phyloP scores from a whole-genome alignment of 2,329 filamentous ascomycete genomes.

The Aspergillus ibericus region DNA sequence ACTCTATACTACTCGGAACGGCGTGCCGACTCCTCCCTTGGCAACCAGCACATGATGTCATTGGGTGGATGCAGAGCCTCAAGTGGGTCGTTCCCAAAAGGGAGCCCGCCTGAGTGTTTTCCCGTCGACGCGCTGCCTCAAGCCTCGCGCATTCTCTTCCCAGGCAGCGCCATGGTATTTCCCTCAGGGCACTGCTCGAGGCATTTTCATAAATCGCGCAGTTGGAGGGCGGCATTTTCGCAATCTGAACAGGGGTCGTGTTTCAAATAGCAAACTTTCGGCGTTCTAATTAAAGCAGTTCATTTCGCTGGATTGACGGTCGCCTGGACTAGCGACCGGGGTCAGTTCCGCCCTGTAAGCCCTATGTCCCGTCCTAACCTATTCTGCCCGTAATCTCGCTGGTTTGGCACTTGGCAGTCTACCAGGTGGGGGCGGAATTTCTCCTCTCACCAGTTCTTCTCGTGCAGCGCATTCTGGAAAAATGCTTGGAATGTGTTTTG shows the following conservation, averaged over 20 bases:
- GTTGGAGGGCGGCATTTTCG: background rate
- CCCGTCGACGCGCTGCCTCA: background rate
- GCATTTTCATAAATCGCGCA: background rate
- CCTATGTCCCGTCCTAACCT: background rate
- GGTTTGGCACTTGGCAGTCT: background rate
- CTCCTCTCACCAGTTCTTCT: background rate
- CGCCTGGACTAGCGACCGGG: background rate
- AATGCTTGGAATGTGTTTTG: background rate
- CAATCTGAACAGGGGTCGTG: background rate
- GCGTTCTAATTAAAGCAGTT: background rate
- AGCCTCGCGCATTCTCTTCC: background rate
- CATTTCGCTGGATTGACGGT: background rate
- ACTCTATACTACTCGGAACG: background rate
- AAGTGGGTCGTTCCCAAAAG: background rate
- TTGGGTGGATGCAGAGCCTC: constrained; percentile 5
- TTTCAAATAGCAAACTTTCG: background rate
- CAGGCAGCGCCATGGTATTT: background rate
- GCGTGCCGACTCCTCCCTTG: constrained; percentile 9
- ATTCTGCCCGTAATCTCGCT: background rate
- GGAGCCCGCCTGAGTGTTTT: background rate
- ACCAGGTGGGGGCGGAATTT: background rate
- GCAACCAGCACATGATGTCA: constrained; percentile 9
- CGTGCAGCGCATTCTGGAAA: background rate
- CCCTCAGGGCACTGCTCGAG: background rate
- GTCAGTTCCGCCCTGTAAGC: background rate